Percentiles rank a stretch among this genome's conserved stretches.
These are phyloP conservation scores for Scutellaria baicalensis DNA, from an alignment of 257 asterid species.

Conservation along the genomic window DNA sequence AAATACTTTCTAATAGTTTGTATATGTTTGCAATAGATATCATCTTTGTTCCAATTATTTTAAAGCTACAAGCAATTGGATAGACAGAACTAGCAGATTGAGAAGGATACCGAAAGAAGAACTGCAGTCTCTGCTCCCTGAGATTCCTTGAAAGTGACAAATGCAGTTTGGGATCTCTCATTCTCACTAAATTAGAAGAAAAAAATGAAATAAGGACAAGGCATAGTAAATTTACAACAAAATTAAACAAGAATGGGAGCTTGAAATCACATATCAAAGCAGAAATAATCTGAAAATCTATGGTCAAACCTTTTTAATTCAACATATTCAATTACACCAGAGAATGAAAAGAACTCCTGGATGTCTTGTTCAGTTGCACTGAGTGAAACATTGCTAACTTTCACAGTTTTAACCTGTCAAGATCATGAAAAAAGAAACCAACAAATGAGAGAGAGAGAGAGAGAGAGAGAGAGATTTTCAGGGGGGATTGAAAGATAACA, in stretches of 20 bases:
- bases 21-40: background rate
- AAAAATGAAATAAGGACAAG: background rate
- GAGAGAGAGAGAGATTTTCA: no score
- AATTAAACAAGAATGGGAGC: background rate
- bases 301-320: slow-evolving; percentile 49
- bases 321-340: slow-evolving; percentile 55
- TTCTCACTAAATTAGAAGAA: slow-evolving; percentile 33
- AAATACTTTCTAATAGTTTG: background rate
- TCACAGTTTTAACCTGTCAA: slow-evolving; percentile 52
- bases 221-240: background rate
- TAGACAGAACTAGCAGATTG: background rate
- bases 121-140: slow-evolving; percentile 64
- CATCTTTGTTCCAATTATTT: background rate
- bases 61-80: background rate
- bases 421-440: background rate
- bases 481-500: background rate
- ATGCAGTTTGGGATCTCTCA: slow-evolving; percentile 54
- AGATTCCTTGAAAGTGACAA: slow-evolving; percentile 56
- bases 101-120: slow-evolving; percentile 53
- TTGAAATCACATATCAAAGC: background rate
- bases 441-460: background rate
- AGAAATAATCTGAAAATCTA: background rate
- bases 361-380: slow-evolving; percentile 55
- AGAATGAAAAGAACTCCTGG: slow-evolving; percentile 72
- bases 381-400: slow-evolving; percentile 60